Evolutionary conservation across 225 moss, liverwort and hornwort genomes (phyloP).

Genomic region (Sphagnum tenellum): DNA sequence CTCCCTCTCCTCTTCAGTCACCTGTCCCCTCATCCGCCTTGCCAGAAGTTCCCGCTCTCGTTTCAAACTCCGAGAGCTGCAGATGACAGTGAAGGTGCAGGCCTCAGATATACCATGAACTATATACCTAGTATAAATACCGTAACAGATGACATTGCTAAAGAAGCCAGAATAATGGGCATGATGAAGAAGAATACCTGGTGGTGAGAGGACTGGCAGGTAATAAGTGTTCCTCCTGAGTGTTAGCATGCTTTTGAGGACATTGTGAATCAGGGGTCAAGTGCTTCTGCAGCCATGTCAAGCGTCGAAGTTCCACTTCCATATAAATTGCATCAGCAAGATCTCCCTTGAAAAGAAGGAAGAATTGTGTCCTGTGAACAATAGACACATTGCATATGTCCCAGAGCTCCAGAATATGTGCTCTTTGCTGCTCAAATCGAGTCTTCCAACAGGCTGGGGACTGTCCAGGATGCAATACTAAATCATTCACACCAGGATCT

Average conservation of each 20-base stretch:
- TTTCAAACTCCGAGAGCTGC: conserved; percentile 64
- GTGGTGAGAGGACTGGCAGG: conserved; percentile 56
- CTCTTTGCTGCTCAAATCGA: conserved; percentile 73
- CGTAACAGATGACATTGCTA: background rate
- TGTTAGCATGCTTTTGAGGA: conserved; percentile 24
- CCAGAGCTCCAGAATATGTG: conserved; percentile 84
- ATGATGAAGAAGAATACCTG: conserved; percentile 15
- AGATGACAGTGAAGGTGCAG: background rate
- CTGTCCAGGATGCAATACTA: conserved; percentile 40
- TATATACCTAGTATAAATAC: too few species aligned
- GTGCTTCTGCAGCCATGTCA: conserved; percentile 88
- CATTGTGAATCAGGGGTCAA: conserved; percentile 51
- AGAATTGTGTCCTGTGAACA: conserved; percentile 89
- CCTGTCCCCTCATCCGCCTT: conserved; percentile 57
- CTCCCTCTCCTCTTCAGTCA: conserved; percentile 74
- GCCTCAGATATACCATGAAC: too few species aligned
- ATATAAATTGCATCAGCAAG: conserved; percentile 79
- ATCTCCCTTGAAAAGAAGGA: conserved; percentile 82
- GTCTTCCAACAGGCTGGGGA: conserved; percentile 69
- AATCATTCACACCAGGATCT: conserved; percentile 26
- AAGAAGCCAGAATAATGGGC: background rate
- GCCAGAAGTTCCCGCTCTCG: conserved; percentile 75
- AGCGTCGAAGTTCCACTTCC: conserved; percentile 86
- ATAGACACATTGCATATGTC: conserved; percentile 89
- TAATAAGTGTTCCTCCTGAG: conserved; percentile 49